phyloP scores from a whole-genome alignment of 2,329 filamentous ascomycete genomes.

The Parastagonospora nodorum region DNA sequence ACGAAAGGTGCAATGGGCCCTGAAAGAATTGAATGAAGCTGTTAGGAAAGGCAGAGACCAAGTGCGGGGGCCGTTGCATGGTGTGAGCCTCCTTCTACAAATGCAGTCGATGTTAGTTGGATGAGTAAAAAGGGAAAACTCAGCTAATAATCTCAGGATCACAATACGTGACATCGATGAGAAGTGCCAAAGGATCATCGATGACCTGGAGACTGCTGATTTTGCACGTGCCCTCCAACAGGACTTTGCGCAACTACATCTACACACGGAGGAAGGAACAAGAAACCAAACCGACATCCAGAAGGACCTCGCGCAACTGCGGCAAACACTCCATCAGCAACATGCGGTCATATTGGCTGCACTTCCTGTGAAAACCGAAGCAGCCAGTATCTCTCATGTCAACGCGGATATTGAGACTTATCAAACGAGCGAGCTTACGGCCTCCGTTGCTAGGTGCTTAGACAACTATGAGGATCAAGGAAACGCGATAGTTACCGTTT shows the following conservation, averaged over 20 bases:
- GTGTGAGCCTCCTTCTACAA: slow-evolving; percentile 1
- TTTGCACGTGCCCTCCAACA: background rate
- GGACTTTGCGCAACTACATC: background rate
- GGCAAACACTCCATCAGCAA: background rate
- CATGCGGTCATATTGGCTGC: background rate
- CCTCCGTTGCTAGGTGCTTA: too few relatives aligned
- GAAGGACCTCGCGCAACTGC: background rate
- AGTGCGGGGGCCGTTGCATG: slow-evolving; percentile 2
- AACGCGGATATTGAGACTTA: too few relatives aligned
- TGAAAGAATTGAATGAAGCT: slow-evolving; percentile 7
- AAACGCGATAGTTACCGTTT: background rate
- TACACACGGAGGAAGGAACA: background rate
- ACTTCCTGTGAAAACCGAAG: background rate
- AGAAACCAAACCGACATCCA: background rate
- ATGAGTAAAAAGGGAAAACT: background rate
- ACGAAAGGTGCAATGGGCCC: slow-evolving; percentile 8
- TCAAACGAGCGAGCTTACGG: too few relatives aligned
- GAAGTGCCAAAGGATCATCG: background rate
- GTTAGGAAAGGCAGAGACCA: background rate
- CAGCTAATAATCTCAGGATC: background rate
- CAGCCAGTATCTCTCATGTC: too few relatives aligned
- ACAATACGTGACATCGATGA: background rate
- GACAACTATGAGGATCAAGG: background rate
- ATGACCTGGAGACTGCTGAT: background rate
- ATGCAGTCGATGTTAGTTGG: slow-evolving; percentile 1